Evolutionary conservation across 2,329 filamentous ascomycete species (phyloP).

Genomic region (Aspergillus spinulosporus): DNA sequence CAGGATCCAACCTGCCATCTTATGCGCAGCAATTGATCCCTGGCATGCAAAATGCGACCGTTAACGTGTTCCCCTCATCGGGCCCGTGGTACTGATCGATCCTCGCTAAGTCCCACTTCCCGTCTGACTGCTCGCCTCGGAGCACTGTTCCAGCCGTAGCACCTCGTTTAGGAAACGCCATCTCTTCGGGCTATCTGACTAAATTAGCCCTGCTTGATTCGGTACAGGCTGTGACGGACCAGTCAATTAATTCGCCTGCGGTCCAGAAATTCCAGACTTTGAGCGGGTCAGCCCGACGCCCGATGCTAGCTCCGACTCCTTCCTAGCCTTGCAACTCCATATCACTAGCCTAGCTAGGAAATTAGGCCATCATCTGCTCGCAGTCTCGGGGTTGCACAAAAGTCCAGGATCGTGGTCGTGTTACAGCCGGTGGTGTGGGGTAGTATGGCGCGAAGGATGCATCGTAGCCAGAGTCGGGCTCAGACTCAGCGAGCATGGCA

Average conservation of each 20-base stretch:
- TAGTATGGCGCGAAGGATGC: slow-evolving; percentile 1
- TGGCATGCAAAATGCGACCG: neutral
- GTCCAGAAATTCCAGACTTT: neutral
- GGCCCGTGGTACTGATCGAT: neutral
- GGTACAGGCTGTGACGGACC: neutral
- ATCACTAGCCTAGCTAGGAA: neutral
- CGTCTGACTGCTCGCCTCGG: neutral
- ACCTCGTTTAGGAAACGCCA: slow-evolving; percentile 1
- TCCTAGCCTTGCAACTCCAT: neutral
- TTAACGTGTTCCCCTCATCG: neutral
- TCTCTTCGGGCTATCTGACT: neutral
- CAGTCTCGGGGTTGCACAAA: neutral
- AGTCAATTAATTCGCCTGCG: neutral
- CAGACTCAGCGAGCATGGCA: neutral
- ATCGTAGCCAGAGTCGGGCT: neutral
- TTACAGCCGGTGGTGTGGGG: slow-evolving; percentile 4
- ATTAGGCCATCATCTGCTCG: neutral
- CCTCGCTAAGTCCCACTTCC: neutral
- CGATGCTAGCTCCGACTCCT: neutral
- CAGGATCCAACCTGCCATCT: no score
- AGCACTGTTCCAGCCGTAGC: neutral
- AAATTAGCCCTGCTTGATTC: neutral
- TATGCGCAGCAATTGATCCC: no score
- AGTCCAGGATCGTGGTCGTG: neutral
- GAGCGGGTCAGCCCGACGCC: slow-evolving; percentile 6